Evolutionary conservation across 345 rosid genomes (phyloP).

Genomic region (Salix arbutifolia): DNA sequence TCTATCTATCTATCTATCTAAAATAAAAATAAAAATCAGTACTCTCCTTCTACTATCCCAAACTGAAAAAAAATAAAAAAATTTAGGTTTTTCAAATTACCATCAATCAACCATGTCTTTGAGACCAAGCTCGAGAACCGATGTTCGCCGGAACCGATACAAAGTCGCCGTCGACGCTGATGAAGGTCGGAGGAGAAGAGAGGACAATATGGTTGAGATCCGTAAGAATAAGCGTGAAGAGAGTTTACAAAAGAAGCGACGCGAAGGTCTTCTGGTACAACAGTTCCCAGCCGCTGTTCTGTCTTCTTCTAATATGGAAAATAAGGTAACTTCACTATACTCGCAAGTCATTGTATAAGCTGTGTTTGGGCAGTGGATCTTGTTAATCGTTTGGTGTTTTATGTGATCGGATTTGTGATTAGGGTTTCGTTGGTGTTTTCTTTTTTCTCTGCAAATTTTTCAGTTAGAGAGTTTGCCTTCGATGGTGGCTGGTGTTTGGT

Average conservation of each 20-base stretch:
- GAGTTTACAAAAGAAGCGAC: slow-evolving; percentile 28
- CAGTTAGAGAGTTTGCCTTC: slow-evolving; percentile 31
- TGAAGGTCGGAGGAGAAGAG: slow-evolving; percentile 23
- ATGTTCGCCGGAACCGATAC: slow-evolving; percentile 20
- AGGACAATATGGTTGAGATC: slow-evolving; percentile 26
- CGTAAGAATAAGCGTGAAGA: slow-evolving; percentile 33
- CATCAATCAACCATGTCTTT: slow-evolving; percentile 4
- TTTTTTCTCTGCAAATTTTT: background rate
- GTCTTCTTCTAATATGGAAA: slow-evolving; percentile 9
- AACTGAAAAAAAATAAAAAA: background rate
- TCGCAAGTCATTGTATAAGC: background rate
- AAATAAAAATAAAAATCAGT: too few species aligned
- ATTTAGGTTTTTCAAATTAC: background rate
- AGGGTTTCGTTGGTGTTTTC: background rate
- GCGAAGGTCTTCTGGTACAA: slow-evolving; percentile 22
- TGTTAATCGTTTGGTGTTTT: background rate
- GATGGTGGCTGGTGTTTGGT: slow-evolving; percentile 26
- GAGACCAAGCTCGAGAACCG: slow-evolving; percentile 15
- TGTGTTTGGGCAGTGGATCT: background rate
- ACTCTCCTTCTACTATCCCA: too few species aligned
- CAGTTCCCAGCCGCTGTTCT: slow-evolving; percentile 2
- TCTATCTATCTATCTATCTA: too few species aligned
- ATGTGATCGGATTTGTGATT: background rate
- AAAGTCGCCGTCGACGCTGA: slow-evolving; percentile 18
- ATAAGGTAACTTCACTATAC: slow-evolving; percentile 14